Conservation (phyloP, 768 basidiomycete genomes). For the Panus rudis region DNA sequence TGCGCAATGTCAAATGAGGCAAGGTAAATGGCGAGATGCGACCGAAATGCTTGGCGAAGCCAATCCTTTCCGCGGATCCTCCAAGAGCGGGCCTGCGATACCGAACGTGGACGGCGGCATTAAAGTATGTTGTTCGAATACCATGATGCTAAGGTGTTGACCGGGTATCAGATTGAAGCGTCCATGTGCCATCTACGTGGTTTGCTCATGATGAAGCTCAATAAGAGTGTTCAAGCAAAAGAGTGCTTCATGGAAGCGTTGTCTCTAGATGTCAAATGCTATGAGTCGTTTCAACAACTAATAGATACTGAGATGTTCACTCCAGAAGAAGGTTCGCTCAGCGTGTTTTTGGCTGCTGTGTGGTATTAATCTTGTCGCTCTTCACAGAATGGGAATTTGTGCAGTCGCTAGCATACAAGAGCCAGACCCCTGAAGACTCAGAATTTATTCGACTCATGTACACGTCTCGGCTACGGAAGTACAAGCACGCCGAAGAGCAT, state of each 20-base stretch:
- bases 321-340: constrained; percentile 81
- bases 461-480: constrained; percentile 84
- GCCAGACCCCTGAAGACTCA: constrained; percentile 83
- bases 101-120: constrained; percentile 89
- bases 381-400: constrained; percentile 94
- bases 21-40: constrained; percentile 90
- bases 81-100: constrained; percentile 59
- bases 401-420: constrained; percentile 70
- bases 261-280: constrained; percentile 92
- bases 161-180: constrained; percentile 69
- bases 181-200: constrained; percentile 96
- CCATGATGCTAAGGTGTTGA: neutral
- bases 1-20: constrained; percentile 88
- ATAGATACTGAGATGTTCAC: constrained; percentile 94
- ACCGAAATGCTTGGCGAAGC: constrained; percentile 90
- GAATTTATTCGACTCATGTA: constrained; percentile 92
- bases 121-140: constrained; percentile 49
- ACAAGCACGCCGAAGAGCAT: constrained; percentile 79
- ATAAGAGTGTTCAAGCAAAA: constrained; percentile 86
- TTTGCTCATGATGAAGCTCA: constrained; percentile 88
- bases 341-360: constrained; percentile 7
- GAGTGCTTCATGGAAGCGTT: constrained; percentile 95
- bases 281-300: constrained; percentile 89
- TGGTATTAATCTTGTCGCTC: neutral
- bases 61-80: constrained; percentile 77